Base-by-base conservation (phyloP, 2,329 filamentous ascomycete species). In the Beauveria sp. region DNA sequence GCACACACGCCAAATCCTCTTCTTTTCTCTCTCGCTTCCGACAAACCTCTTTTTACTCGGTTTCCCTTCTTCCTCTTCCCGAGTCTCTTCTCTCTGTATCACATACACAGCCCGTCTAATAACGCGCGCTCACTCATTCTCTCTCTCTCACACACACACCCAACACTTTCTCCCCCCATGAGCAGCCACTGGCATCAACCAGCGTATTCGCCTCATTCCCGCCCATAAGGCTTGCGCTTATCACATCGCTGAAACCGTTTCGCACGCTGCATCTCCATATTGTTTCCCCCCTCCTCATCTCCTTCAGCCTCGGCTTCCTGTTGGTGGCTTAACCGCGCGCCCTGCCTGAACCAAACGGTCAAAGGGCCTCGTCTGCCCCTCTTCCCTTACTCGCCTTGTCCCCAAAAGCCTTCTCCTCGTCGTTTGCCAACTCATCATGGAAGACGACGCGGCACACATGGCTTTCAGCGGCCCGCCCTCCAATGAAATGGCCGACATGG, bases 401-500 rank as follows among this genome's bases (percentile, higher is more conserved):
- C 18, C 26, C 18, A 43, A 10, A 34, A 61, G 18, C 14, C 14
- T 34, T 24, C 28, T 16, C 18, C 5, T 40, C 40, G 9, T 26
- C 26, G 30, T 22, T 47, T 63, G 60, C 57, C 64, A 57, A 64
- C 63, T 64, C 62, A 61, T 61, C 47, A 65, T 68, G 64, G 68
- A 69, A 70, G 71, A 70, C 62, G 62, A 62, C 55, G 61, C 61
- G 12, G 64, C 61, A 8, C 64, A 67, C 43, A 40, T 65, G 57
- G 50, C 66, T 47, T 71, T 67, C 58, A 58, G 59, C 59, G 65
- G 61, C 52, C 67, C 50, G 61, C 62, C 62, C 61, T 69, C 69
- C 46, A 70, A 73, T 64, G 70, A 71, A 44, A 55, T 62, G 51
- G 52, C 56, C 59, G 70, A 73, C 63, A 66, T 64, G 30, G 54